Conservation (phyloP, 192 early-diverging fungal genomes). For the Coemansia sp. region DNA sequence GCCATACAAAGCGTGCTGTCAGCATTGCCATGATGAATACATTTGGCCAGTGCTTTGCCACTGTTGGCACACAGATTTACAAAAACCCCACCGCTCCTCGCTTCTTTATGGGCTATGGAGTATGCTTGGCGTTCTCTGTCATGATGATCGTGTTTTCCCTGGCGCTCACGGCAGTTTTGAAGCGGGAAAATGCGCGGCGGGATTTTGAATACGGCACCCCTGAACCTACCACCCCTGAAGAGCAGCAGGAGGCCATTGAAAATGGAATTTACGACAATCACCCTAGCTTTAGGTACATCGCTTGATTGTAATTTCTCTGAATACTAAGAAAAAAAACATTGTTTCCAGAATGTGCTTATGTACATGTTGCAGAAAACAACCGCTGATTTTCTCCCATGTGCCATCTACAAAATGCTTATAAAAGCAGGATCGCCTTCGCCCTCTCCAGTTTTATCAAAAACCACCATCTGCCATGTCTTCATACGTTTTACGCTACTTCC, state of each 20-base stretch:
- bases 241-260: conserved; percentile 34
- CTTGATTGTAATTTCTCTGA: conserved; percentile 3
- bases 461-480: neutral
- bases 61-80: conserved; percentile 73
- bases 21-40: conserved; percentile 65
- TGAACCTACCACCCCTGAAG: conserved; percentile 25
- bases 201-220: conserved; percentile 24
- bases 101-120: conserved; percentile 55
- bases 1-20: conserved; percentile 70
- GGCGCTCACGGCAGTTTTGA: conserved; percentile 53
- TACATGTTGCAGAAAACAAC: neutral
- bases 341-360: neutral
- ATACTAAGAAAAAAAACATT: too few species aligned
- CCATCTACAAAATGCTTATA: neutral
- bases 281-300: conserved; percentile 44
- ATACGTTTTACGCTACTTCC: conserved; percentile 31
- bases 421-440: neutral
- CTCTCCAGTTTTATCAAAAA: conserved; percentile 1
- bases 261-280: conserved; percentile 45
- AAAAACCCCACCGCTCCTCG: conserved; percentile 58
- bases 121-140: conserved; percentile 55
- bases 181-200: conserved; percentile 57
- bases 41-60: conserved; percentile 71
- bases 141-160: conserved; percentile 53
- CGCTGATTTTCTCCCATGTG: neutral